Percentiles rank a stretch among this genome's conserved stretches.
phyloP scores from a whole-genome alignment of 2,329 filamentous ascomycete genomes.

The Exophiala alcalophila region DNA sequence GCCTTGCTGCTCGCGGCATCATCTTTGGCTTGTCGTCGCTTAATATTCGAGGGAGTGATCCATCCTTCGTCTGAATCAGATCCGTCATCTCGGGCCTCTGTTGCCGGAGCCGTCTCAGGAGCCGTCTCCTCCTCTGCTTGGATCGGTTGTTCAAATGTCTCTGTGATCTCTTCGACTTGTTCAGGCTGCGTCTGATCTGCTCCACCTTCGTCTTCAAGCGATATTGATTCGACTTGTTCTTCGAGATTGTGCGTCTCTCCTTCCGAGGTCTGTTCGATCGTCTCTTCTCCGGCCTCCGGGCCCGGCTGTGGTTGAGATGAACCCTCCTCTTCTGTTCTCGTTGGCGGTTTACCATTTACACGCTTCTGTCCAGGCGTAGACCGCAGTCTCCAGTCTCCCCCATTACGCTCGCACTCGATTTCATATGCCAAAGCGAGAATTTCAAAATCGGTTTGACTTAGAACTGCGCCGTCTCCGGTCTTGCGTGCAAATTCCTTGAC shows the following conservation, averaged over 20 bases:
- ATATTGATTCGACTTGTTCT: conserved; percentile 4
- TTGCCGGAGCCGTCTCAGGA: conserved; percentile 27
- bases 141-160: conserved; percentile 29
- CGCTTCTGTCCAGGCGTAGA: conserved; percentile 75
- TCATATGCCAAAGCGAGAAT: conserved; percentile 90
- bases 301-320: conserved; percentile 17
- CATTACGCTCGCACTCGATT: conserved; percentile 84
- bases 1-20: conserved; percentile 48
- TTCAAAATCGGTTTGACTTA: conserved; percentile 86
- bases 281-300: conserved; percentile 24
- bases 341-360: conserved; percentile 66
- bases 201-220: conserved; percentile 13
- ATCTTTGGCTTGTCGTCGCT: conserved; percentile 74
- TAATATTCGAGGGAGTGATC: conserved; percentile 93
- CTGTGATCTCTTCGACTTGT: conserved; percentile 20
- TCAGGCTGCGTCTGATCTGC: neutral
- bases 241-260: conserved; percentile 1
- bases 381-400: conserved; percentile 82
- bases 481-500: conserved; percentile 80
- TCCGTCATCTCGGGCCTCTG: conserved; percentile 33
- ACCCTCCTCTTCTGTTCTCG: conserved; percentile 30
- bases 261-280: conserved; percentile 15
- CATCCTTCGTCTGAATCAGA: conserved; percentile 64
- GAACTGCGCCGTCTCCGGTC: conserved; percentile 83
- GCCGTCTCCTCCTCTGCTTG: conserved; percentile 25